A percentile compares a stretch with the other conserved stretches of the same genome.
These are phyloP conservation scores for Colletotrichum sidae DNA, from an alignment of 2,329 filamentous ascomycete genomes.

Conservation along the genomic window DNA sequence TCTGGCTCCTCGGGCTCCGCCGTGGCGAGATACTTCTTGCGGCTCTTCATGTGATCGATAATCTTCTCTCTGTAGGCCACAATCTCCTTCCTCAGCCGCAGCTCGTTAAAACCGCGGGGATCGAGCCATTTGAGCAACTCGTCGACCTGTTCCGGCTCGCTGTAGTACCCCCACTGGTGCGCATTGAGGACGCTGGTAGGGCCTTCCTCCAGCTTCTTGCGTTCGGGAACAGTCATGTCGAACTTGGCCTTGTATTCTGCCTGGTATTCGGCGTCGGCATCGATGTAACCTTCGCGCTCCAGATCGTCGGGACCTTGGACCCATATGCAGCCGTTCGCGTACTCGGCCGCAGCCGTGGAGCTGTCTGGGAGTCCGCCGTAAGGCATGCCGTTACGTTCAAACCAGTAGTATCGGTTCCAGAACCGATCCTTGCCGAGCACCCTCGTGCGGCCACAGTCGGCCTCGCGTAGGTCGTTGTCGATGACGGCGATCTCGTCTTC, in stretches of 20 bases:
- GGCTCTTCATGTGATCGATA: conserved; percentile 81
- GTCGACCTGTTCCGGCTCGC: conserved; percentile 82
- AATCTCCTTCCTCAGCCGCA: conserved; percentile 89
- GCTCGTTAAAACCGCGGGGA: conserved; percentile 84
- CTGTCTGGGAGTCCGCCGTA: conserved; percentile 88
- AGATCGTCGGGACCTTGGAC: conserved; percentile 94
- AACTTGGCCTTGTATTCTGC: conserved; percentile 82
- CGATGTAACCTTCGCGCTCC: conserved; percentile 87
- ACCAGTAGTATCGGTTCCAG: conserved; percentile 99
- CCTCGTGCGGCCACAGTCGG: conserved; percentile 90
- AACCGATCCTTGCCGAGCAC: conserved; percentile 94
- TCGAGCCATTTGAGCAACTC: conserved; percentile 90
- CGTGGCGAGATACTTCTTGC: conserved; percentile 76
- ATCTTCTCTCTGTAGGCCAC: conserved; percentile 81
- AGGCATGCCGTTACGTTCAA: conserved; percentile 98
- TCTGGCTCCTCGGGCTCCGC: conserved; percentile 50
- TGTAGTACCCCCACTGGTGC: conserved; percentile 90
- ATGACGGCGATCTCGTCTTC: conserved; percentile 87
- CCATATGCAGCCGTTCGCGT: conserved; percentile 96
- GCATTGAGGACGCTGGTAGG: conserved; percentile 81
- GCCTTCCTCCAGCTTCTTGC: conserved; percentile 89
- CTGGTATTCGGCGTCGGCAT: conserved; percentile 77
- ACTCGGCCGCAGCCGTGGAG: conserved; percentile 87
- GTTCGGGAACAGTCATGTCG: conserved; percentile 84
- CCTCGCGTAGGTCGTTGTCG: conserved; percentile 93